phyloP scores from a whole-genome alignment of 805 yeast genomes.

The Candida schatavii region DNA sequence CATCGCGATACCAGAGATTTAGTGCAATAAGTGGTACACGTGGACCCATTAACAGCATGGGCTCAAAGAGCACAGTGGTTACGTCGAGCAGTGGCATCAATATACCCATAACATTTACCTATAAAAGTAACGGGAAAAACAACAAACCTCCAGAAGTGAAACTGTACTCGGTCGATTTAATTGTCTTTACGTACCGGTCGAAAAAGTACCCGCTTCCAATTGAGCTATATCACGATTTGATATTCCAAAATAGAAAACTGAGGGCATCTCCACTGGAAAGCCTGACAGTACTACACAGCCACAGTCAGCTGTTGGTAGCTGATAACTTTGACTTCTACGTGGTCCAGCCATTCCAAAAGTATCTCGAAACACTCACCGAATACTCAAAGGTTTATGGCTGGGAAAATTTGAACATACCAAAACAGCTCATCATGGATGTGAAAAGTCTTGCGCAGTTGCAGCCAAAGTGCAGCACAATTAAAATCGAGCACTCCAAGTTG shows the following conservation, averaged over 20 bases:
- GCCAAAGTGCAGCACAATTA: slow-evolving; percentile 18
- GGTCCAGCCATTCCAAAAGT: slow-evolving; percentile 18
- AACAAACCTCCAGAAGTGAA: slow-evolving; percentile 23
- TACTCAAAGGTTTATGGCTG: slow-evolving; percentile 15
- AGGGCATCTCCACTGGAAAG: neutral
- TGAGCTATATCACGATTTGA: slow-evolving; percentile 35
- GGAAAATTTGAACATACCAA: slow-evolving; percentile 16
- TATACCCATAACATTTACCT: slow-evolving; percentile 21
- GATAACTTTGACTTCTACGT: slow-evolving; percentile 21
- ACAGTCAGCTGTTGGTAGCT: neutral
- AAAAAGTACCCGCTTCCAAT: slow-evolving; percentile 34
- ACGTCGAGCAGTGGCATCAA: slow-evolving; percentile 11
- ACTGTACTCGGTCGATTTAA: slow-evolving; percentile 23
- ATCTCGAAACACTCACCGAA: slow-evolving; percentile 15
- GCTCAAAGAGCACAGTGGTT: neutral
- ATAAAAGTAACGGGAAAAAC: slow-evolving; percentile 12
- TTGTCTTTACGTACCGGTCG: slow-evolving; percentile 30
- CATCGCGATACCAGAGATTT: slow-evolving; percentile 11
- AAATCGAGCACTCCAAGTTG: slow-evolving; percentile 13
- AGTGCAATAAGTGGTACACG: no score
- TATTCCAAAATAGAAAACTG: slow-evolving; percentile 20
- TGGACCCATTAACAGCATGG: no score
- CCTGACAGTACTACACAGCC: no score
- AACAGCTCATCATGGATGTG: slow-evolving; percentile 23
- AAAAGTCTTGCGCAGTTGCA: slow-evolving; percentile 23